These are phyloP conservation scores for Beauveria australis DNA, from an alignment of 2,329 filamentous ascomycete genomes.

Conservation along the genomic window DNA sequence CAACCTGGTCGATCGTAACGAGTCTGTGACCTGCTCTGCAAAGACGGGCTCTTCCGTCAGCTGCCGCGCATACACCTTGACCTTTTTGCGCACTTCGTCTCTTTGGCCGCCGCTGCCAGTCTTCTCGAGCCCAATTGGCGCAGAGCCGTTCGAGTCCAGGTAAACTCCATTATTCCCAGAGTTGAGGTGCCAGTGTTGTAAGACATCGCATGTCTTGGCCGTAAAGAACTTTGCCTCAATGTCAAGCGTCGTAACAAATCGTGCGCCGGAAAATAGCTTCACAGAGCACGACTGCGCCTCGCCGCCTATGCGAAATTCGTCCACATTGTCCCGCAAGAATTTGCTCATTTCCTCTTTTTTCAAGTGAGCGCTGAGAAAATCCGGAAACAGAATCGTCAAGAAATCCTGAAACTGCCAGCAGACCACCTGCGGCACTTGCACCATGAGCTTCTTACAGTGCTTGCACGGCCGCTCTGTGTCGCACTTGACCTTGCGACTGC, in stretches of 20 bases:
- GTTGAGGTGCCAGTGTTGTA: slow-evolving; percentile 43
- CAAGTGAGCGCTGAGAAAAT: slow-evolving; percentile 43
- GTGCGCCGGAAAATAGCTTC: slow-evolving; percentile 39
- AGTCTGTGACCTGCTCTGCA: slow-evolving; percentile 42
- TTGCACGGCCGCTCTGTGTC: slow-evolving; percentile 47
- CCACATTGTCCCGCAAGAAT: slow-evolving; percentile 43
- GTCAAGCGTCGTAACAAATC: slow-evolving; percentile 37
- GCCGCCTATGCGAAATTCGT: slow-evolving; percentile 34
- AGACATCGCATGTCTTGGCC: slow-evolving; percentile 36
- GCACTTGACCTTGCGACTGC: slow-evolving; percentile 51
- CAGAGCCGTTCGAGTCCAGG: slow-evolving; percentile 33
- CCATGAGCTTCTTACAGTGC: slow-evolving; percentile 46
- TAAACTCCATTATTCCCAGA: slow-evolving; percentile 29
- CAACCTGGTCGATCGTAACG: slow-evolving; percentile 34
- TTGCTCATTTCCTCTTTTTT: slow-evolving; percentile 38
- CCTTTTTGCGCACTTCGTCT: slow-evolving; percentile 37
- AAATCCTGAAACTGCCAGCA: slow-evolving; percentile 55
- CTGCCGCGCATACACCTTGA: slow-evolving; percentile 41
- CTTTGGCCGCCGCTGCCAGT: slow-evolving; percentile 29
- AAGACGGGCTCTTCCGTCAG: slow-evolving; percentile 40
- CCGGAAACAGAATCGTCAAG: slow-evolving; percentile 41
- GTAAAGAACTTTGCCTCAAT: slow-evolving; percentile 45
- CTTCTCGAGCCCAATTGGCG: slow-evolving; percentile 43
- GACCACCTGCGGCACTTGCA: slow-evolving; percentile 42
- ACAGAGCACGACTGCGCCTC: slow-evolving; percentile 33